A percentile compares a stretch with the other conserved stretches of the same genome.
These are phyloP conservation scores for Eutypella sp. DNA, from an alignment of 2,329 filamentous ascomycete genomes.

Conservation along the genomic window DNA sequence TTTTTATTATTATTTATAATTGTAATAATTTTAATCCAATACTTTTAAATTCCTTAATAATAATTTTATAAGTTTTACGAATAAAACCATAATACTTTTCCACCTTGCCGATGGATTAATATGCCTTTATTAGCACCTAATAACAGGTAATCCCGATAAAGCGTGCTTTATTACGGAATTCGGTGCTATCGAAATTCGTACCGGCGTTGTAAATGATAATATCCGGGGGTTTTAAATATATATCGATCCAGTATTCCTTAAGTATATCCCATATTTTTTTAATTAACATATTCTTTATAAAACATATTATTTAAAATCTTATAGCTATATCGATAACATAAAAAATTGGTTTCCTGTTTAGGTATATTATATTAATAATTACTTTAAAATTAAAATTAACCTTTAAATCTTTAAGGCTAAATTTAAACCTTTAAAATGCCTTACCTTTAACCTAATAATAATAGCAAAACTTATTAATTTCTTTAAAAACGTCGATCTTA, in stretches of 20 bases:
- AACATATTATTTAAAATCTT: not conserved
- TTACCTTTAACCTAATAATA: not conserved
- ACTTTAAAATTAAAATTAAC: constrained; percentile 3
- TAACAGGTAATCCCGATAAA: not conserved
- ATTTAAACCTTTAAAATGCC: constrained; percentile 1
- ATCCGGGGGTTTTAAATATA: constrained; percentile 1
- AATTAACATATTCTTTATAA: not conserved
- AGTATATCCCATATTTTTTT: constrained; percentile 1
- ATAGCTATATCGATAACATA: not conserved
- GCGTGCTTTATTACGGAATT: not conserved
- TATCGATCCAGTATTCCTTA: constrained; percentile 1
- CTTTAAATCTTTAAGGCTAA: constrained; percentile 1
- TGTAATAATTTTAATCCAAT: not conserved
- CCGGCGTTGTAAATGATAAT: constrained; percentile 1
- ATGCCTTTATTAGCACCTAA: not conserved
- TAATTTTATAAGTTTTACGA: not conserved
- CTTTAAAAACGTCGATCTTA: constrained; percentile 1
- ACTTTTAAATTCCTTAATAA: not conserved
- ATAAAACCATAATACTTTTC: not conserved
- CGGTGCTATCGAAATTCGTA: constrained; percentile 1
- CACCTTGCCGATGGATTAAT: not conserved
- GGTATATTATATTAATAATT: constrained; percentile 1
- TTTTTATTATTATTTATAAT: not conserved
- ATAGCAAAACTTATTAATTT: constrained; percentile 4
- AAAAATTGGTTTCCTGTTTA: not conserved